phyloP scores from a whole-genome alignment of 805 yeast genomes.

The Sugiyamaella floridensis region DNA sequence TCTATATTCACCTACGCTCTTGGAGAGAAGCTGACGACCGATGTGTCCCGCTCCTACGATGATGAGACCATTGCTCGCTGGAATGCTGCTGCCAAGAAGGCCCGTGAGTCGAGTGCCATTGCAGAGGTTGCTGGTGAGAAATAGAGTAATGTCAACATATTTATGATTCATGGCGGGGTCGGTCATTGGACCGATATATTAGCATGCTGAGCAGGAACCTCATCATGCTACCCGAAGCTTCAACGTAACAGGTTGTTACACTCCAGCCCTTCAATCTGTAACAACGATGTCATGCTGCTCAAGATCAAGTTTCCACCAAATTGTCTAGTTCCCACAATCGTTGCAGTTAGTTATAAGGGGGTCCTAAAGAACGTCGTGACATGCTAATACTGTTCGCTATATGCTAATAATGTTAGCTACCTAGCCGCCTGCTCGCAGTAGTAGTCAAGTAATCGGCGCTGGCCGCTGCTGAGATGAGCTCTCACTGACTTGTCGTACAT shows the following conservation, averaged over 20 bases:
- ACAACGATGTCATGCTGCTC: too few relatives aligned
- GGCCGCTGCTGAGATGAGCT: conserved; percentile 23
- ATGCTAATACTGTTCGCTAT: too few relatives aligned
- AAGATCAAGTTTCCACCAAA: too few relatives aligned
- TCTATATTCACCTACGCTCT: conserved; percentile 31
- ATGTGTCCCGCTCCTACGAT: conserved; percentile 33
- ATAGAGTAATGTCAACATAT: not conserved
- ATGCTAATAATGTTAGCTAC: not conserved
- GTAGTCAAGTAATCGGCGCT: conserved; percentile 24
- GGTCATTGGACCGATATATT: too few relatives aligned
- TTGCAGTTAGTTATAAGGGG: not conserved
- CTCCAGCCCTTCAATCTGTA: too few relatives aligned
- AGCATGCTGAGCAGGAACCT: too few relatives aligned
- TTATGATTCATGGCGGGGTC: not conserved
- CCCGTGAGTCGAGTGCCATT: conserved; percentile 27
- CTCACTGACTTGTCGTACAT: conserved; percentile 13
- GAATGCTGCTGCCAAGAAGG: conserved; percentile 42
- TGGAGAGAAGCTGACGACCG: conserved; percentile 34
- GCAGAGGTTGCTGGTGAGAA: conserved; percentile 19
- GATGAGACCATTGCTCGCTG: conserved; percentile 38
- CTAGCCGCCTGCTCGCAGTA: conserved; percentile 9
- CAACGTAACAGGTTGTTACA: too few relatives aligned
- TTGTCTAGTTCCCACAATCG: too few relatives aligned
- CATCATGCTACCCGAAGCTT: too few relatives aligned
- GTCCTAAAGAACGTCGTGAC: not conserved